Percentiles rank a stretch among this genome's conserved stretches.
Conservation (phyloP, 139 green algal species). For the Chlamydomonas eustigma region DNA sequence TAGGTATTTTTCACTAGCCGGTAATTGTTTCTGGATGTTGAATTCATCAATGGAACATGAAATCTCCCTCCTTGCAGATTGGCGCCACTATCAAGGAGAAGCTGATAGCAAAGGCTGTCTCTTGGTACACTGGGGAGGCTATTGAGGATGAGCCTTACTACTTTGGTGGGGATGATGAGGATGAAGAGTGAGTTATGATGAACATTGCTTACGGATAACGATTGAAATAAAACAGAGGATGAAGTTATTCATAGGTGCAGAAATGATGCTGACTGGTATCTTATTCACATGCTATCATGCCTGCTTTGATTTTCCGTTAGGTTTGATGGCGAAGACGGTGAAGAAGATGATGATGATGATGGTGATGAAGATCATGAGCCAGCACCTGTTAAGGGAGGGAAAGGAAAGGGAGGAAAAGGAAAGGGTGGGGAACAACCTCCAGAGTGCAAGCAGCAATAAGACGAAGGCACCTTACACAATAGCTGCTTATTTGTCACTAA, state of each 20-base stretch:
- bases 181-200: background rate
- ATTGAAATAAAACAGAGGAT: background rate
- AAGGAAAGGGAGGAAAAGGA: constrained; percentile 17
- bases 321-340: constrained; percentile 53
- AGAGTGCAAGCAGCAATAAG: constrained; percentile 81
- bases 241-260: background rate
- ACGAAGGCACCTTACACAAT: background rate
- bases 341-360: constrained; percentile 65
- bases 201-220: background rate
- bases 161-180: constrained; percentile 22
- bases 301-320: constrained; percentile 10
- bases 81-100: constrained; percentile 70
- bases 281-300: background rate
- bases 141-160: constrained; percentile 56
- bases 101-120: constrained; percentile 79
- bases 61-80: constrained; percentile 33
- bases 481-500: constrained; percentile 4
- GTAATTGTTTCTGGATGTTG: too few species aligned
- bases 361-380: constrained; percentile 36
- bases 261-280: background rate
- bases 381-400: background rate
- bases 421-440: constrained; percentile 50
- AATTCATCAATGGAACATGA: too few species aligned
- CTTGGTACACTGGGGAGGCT: constrained; percentile 91
- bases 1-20: too few species aligned